Evolutionary conservation across 2,329 filamentous ascomycete genomes (phyloP).

Genomic region (Colletotrichum horii): DNA sequence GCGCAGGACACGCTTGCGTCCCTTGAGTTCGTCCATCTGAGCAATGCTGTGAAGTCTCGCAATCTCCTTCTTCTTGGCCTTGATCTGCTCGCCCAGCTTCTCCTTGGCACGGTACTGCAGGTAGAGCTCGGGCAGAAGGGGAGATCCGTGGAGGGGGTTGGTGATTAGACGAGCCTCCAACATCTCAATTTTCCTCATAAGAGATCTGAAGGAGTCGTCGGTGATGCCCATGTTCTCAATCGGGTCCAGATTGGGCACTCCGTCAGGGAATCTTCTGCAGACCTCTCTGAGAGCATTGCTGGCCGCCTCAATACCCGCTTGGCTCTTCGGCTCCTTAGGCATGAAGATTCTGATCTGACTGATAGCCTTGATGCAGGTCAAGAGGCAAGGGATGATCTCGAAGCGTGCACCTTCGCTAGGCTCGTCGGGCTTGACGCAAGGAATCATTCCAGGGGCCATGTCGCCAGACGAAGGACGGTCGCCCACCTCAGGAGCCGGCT

Average conservation of each 20-base stretch:
- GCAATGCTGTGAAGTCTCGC: conserved; percentile 83
- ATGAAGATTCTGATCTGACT: conserved; percentile 84
- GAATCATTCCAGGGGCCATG: conserved; percentile 69
- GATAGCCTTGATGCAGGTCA: conserved; percentile 85
- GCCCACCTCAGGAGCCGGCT: conserved; percentile 43
- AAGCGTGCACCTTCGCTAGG: conserved; percentile 57
- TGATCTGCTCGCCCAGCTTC: conserved; percentile 77
- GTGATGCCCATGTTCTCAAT: conserved; percentile 96
- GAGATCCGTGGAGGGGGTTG: conserved; percentile 91
- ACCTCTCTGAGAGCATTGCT: conserved; percentile 79
- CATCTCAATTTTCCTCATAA: conserved; percentile 95
- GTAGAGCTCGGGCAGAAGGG: conserved; percentile 82
- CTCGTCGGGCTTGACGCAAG: conserved; percentile 66
- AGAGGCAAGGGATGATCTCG: conserved; percentile 84
- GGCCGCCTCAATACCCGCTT: conserved; percentile 69
- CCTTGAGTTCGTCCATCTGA: conserved; percentile 95
- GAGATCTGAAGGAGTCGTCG: conserved; percentile 91
- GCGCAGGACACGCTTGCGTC: conserved; percentile 91
- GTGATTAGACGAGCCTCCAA: conserved; percentile 87
- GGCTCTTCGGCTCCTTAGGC: conserved; percentile 74
- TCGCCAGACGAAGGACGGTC: conserved; percentile 40
- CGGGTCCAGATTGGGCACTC: conserved; percentile 86
- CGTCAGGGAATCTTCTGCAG: conserved; percentile 88
- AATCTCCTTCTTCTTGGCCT: conserved; percentile 87
- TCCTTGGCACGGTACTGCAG: conserved; percentile 87